Base-by-base conservation (phyloP, 441 rosid genomes). In the Monsonia emarginata region DNA sequence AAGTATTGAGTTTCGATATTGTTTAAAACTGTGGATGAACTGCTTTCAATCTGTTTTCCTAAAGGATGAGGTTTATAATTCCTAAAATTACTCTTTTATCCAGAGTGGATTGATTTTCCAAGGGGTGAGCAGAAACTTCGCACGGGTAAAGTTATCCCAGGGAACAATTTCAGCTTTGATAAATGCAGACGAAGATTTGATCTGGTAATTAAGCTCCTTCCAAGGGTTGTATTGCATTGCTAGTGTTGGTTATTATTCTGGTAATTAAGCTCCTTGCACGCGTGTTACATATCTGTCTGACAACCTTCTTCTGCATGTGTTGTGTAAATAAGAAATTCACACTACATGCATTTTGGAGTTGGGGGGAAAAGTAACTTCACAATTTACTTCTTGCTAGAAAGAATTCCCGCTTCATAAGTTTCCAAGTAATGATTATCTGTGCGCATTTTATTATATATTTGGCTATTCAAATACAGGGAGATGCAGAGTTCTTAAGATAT, bases 71-170 rank as follows among this genome's bases (percentile, higher is more conserved):
- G 57, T 27, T 25, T 24, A 0, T 25, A 61, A 24, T 34, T 71
- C 65, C 46, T 64, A 25, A n/a, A 38, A n/a, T 61, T 64, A n/a
- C 67, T 72, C 38, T 38, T 65, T 54, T 72, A 16, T 74, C 68
- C 82, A 94, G 99, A 94, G 77, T 94, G 99, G 99, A 91, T 94
- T 34, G 99, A 94, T 81, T 94, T 94, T 72, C 99, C 97, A 52
- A 89, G 96, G 75, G 91, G 82, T 26, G 85, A 85, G 14, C 95
- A 81, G 78, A 86, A 14, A 65, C 98, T 89, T 84, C 90, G 93
- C 42, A 72, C n/a, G 62, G 96, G 98, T 22, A 31, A 61, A 73
- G 72, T 79, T 40, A 74, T 92, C 78, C 79, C 78, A 19, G 99
- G 99, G 65, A 94, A 91, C 72, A 81, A 83, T 75, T 42, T n/a